These are phyloP conservation scores for Backusella luteola DNA, from an alignment of 192 early-diverging fungal species.

Conservation along the genomic window DNA sequence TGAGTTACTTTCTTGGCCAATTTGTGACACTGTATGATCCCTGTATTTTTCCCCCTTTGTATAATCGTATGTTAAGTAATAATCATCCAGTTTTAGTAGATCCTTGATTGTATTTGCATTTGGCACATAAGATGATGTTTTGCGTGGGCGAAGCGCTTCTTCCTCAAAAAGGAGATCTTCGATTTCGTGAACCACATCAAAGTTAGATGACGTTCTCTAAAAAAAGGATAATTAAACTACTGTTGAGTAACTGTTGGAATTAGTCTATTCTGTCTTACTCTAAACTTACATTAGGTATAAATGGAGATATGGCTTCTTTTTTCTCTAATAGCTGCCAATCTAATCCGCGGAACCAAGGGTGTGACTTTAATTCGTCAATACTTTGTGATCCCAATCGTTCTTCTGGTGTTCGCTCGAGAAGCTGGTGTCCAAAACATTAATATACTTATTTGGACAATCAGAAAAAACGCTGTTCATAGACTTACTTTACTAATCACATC, in stretches of 20 bases:
- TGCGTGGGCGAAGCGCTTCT: constrained; percentile 83
- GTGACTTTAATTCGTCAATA: constrained; percentile 3
- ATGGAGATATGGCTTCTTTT: constrained; percentile 15
- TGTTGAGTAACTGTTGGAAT: not conserved
- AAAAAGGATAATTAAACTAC: not conserved
- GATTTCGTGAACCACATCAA: constrained; percentile 94
- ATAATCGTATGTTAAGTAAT: constrained; percentile 69
- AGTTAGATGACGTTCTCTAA: constrained; percentile 83
- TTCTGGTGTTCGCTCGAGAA: not conserved
- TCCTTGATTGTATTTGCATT: constrained; percentile 38
- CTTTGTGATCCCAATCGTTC: constrained; percentile 7
- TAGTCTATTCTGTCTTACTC: not conserved
- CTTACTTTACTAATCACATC: constrained; percentile 48
- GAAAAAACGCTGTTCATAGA: constrained; percentile 11
- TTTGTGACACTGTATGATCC: not conserved
- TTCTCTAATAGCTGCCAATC: constrained; percentile 18
- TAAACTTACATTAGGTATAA: constrained; percentile 22
- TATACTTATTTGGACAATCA: constrained; percentile 30
- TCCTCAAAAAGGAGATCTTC: constrained; percentile 96
- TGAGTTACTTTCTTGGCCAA: not conserved
- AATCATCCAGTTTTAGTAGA: constrained; percentile 70
- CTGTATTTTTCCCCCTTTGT: constrained; percentile 39
- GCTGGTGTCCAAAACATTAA: not conserved
- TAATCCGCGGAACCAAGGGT: constrained; percentile 21
- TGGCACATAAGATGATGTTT: constrained; percentile 38